Evolutionary conservation across 1,284 basidiomycete genomes (phyloP).

Genomic region (Grifola frondosa): DNA sequence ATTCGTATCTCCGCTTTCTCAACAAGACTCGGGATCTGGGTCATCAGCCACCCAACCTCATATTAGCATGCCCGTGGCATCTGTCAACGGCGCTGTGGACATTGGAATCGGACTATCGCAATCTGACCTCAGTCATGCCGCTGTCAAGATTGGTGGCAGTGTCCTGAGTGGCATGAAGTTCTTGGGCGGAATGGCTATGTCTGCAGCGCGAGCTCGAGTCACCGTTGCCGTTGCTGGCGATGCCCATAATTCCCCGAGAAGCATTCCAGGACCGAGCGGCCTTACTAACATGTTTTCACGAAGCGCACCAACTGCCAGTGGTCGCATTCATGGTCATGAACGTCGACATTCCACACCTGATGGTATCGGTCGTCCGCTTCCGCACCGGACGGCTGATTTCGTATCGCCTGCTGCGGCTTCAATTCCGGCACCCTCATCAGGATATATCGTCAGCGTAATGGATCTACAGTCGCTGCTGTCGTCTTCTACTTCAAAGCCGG

Average conservation of each 20-base stretch:
- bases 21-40: conserved; percentile 13
- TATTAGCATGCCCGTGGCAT: conserved; percentile 23
- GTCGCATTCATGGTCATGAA: too few species aligned
- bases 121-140: conserved; percentile 53
- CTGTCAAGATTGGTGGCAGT: conserved; percentile 57
- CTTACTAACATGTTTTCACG: conserved; percentile 28
- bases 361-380: conserved; percentile 8
- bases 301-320: too few species aligned
- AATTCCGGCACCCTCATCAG: conserved; percentile 7
- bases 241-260: background rate
- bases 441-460: conserved; percentile 52
- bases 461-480: conserved; percentile 47
- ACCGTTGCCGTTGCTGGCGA: conserved; percentile 22
- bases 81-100: conserved; percentile 9
- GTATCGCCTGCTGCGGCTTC: conserved; percentile 20
- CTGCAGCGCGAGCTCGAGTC: conserved; percentile 40
- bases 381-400: conserved; percentile 5
- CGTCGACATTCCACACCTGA: too few species aligned
- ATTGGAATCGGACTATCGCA: conserved; percentile 30
- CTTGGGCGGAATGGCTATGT: conserved; percentile 61
- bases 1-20: conserved; percentile 48
- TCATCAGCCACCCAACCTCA: conserved; percentile 21
- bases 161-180: conserved; percentile 64
- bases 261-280: conserved; percentile 9
- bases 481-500: conserved; percentile 22